Percentiles rank a stretch among this genome's conserved stretches.
Conservation (phyloP, 306 rosid species). For the Spatholobus suberectus region DNA sequence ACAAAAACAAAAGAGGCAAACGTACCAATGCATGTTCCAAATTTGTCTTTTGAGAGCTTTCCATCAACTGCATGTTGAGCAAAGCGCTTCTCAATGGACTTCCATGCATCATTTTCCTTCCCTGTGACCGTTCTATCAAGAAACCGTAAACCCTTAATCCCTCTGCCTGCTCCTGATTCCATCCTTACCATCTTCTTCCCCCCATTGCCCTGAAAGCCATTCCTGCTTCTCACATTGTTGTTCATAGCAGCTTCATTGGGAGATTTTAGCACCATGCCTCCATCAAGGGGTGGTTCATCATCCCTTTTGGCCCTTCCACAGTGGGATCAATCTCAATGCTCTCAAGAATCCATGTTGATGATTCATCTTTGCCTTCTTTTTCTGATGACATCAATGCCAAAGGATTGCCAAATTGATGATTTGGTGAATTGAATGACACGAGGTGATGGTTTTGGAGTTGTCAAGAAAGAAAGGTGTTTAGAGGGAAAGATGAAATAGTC, state of each 20-base stretch:
- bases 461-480: slow-evolving; percentile 23
- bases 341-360: slow-evolving; percentile 64
- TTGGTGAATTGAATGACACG: background rate
- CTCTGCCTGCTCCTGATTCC: slow-evolving; percentile 64
- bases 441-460: slow-evolving; percentile 12
- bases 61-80: slow-evolving; percentile 50
- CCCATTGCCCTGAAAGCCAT: slow-evolving; percentile 28
- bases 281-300: background rate
- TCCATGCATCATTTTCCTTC: slow-evolving; percentile 83
- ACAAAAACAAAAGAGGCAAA: background rate
- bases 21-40: slow-evolving; percentile 83
- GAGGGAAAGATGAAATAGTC: slow-evolving; percentile 39
- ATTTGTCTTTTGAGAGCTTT: slow-evolving; percentile 69
- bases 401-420: background rate
- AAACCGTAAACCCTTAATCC: slow-evolving; percentile 76
- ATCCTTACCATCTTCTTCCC: slow-evolving; percentile 36
- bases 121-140: slow-evolving; percentile 73
- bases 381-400: slow-evolving; percentile 50
- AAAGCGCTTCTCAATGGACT: slow-evolving; percentile 62
- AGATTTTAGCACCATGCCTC: slow-evolving; percentile 12
- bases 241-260: slow-evolving; percentile 19
- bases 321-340: slow-evolving; percentile 59
- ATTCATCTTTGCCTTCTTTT: slow-evolving; percentile 33
- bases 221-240: slow-evolving; percentile 43
- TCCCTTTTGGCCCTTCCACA: slow-evolving; percentile 43